Percentiles rank a stretch among this genome's conserved stretches.
Conservation (phyloP, 768 basidiomycete species). For the Tricholomella constricta region DNA sequence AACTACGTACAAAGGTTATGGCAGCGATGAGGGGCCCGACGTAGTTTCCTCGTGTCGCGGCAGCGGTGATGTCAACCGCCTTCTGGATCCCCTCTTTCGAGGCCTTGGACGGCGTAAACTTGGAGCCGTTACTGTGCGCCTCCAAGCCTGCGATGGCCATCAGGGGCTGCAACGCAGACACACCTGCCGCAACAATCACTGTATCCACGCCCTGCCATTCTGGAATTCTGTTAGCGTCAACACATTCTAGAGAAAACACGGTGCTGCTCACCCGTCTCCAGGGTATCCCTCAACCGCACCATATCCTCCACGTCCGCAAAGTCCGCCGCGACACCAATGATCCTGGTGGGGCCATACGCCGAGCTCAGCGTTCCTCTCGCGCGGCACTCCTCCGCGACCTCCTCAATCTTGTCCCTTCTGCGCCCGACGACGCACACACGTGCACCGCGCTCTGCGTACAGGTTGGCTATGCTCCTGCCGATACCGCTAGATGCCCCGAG, state of each 20-base stretch:
- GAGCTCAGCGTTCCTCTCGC: slow-evolving; percentile 17
- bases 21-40: slow-evolving; percentile 70
- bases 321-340: slow-evolving; percentile 62
- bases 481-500: slow-evolving; percentile 87
- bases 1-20: slow-evolving; percentile 62
- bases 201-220: slow-evolving; percentile 88
- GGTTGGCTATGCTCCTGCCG: slow-evolving; percentile 66
- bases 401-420: slow-evolving; percentile 51
- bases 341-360: slow-evolving; percentile 20
- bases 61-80: slow-evolving; percentile 55
- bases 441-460: slow-evolving; percentile 77
- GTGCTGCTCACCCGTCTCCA: slow-evolving; percentile 53
- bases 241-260: not conserved
- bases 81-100: slow-evolving; percentile 58
- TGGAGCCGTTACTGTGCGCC: slow-evolving; percentile 28
- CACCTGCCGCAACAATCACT: slow-evolving; percentile 78
- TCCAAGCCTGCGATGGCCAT: slow-evolving; percentile 67
- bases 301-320: slow-evolving; percentile 69
- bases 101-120: slow-evolving; percentile 38
- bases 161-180: slow-evolving; percentile 78
- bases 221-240: slow-evolving; percentile 28
- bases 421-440: slow-evolving; percentile 75
- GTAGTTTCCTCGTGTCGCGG: slow-evolving; percentile 66
- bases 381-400: slow-evolving; percentile 63
- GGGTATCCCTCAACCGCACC: slow-evolving; percentile 50